A percentile compares a stretch with the other conserved stretches of the same genome.
phyloP scores from a whole-genome alignment of 768 basidiomycete genomes.

The Leccinum olivaceopallidum region DNA sequence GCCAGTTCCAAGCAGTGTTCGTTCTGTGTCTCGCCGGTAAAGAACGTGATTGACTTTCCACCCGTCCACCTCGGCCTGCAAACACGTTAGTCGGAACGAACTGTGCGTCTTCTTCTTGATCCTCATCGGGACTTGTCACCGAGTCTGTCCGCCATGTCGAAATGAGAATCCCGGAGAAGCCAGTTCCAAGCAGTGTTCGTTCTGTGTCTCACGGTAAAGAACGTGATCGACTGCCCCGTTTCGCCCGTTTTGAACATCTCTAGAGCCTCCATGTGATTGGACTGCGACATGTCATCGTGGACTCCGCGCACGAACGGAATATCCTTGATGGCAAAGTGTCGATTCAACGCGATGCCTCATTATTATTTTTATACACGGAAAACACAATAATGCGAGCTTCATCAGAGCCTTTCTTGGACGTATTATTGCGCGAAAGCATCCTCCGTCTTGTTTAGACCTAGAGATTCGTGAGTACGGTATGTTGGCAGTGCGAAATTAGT shows the following conservation, averaged over 20 bases:
- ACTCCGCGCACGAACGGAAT: constrained; percentile 68
- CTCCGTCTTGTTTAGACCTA: constrained; percentile 23
- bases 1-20: constrained; percentile 82
- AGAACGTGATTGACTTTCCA: constrained; percentile 92
- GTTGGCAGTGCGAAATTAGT: no score
- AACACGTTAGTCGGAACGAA: constrained; percentile 28
- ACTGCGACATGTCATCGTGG: constrained; percentile 90
- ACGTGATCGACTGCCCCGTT: constrained; percentile 80
- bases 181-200: constrained; percentile 84
- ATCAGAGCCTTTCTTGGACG: no score
- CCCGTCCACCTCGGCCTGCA: constrained; percentile 34
- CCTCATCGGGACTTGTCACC: constrained; percentile 82
- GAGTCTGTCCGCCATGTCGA: constrained; percentile 48
- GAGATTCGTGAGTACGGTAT: no score
- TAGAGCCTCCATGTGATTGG: constrained; percentile 78
- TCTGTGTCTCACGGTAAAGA: constrained; percentile 94
- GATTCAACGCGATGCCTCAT: constrained; percentile 86
- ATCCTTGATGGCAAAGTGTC: constrained; percentile 72
- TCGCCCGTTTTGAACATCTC: constrained; percentile 84
- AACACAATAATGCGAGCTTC: constrained; percentile 76
- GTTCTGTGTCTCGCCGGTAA: constrained; percentile 91
- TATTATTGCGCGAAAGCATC: no score
- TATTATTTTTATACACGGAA: constrained; percentile 87
- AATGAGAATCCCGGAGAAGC: constrained; percentile 82
- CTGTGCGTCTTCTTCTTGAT: constrained; percentile 96